Conservation (phyloP, 2,329 filamentous ascomycete species). For the Hypoxylon sp. region DNA sequence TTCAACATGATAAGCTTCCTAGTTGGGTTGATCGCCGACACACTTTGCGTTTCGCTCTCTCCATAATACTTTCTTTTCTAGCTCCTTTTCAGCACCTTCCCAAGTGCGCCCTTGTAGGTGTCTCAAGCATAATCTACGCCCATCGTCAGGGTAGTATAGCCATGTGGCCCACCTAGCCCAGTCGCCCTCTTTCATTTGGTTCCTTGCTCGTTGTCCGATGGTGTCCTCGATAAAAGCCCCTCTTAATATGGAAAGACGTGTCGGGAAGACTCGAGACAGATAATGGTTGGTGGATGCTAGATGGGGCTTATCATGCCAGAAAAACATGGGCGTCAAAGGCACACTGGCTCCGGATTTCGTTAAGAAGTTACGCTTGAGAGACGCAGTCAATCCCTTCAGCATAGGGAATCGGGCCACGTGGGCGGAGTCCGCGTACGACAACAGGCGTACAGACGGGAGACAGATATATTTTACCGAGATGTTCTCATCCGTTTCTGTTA, state of each 20-base stretch:
- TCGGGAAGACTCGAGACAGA: slow-evolving; percentile 64
- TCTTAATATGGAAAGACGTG: slow-evolving; percentile 63
- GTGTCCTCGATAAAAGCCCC: slow-evolving; percentile 71
- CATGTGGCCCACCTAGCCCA: slow-evolving; percentile 70
- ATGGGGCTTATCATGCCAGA: slow-evolving; percentile 73
- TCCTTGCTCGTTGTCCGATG: slow-evolving; percentile 67
- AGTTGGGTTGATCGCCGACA: neutral
- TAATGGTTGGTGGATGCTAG: slow-evolving; percentile 66
- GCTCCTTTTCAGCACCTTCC: slow-evolving; percentile 59
- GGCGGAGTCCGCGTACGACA: slow-evolving; percentile 64
- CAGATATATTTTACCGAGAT: slow-evolving; percentile 67
- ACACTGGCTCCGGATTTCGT: slow-evolving; percentile 48
- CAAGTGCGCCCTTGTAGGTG: slow-evolving; percentile 68
- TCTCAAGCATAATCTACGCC: slow-evolving; percentile 61
- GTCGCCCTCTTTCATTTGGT: slow-evolving; percentile 68
- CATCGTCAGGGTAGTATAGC: slow-evolving; percentile 67
- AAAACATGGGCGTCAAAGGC: slow-evolving; percentile 69
- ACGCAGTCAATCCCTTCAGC: slow-evolving; percentile 59
- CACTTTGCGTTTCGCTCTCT: slow-evolving; percentile 31
- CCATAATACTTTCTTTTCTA: slow-evolving; percentile 45
- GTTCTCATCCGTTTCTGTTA: slow-evolving; percentile 50
- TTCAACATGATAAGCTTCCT: neutral
- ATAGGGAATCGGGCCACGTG: slow-evolving; percentile 61
- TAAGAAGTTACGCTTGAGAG: slow-evolving; percentile 60
- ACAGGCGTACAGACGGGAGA: slow-evolving; percentile 66